Percentiles rank a stretch among this genome's conserved stretches.
phyloP scores from a whole-genome alignment of 177 flowering plant genomes.

The Tripterygium wilfordii region DNA sequence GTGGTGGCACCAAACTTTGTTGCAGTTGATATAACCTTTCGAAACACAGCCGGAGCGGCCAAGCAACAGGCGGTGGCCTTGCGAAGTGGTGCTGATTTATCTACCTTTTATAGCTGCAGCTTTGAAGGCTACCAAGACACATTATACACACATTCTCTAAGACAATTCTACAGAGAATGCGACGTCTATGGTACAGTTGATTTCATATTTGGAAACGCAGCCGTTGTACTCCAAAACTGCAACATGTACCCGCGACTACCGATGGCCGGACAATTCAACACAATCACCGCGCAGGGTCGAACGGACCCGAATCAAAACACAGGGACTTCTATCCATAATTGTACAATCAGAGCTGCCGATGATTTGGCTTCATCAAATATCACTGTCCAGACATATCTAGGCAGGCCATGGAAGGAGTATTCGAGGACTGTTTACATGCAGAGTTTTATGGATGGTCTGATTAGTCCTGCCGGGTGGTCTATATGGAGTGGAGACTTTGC shows the following conservation, averaged over 20 bases:
- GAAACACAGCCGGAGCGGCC: constrained; percentile 76
- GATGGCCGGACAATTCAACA: constrained; percentile 49
- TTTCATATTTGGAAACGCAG: constrained; percentile 84
- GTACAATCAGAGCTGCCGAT: constrained; percentile 41
- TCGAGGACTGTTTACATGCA: constrained; percentile 70
- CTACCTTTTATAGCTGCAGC: constrained; percentile 80
- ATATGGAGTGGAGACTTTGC: constrained; percentile 59
- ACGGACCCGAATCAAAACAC: constrained; percentile 82
- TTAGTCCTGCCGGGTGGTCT: constrained; percentile 63
- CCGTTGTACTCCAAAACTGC: constrained; percentile 68
- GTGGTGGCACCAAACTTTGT: constrained; percentile 57
- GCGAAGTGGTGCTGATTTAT: constrained; percentile 70
- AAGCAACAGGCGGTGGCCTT: constrained; percentile 86
- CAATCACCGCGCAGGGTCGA: constrained; percentile 81
- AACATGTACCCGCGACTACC: constrained; percentile 68
- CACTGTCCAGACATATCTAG: constrained; percentile 46
- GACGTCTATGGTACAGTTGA: constrained; percentile 81
- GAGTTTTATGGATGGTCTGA: constrained; percentile 36
- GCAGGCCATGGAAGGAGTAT: constrained; percentile 89
- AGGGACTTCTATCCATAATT: constrained; percentile 63
- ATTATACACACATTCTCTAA: constrained; percentile 56
- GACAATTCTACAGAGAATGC: constrained; percentile 80
- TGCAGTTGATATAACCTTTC: constrained; percentile 55
- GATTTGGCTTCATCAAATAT: constrained; percentile 45
- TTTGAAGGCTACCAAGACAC: constrained; percentile 91